phyloP scores from a whole-genome alignment of 2,329 filamentous ascomycete genomes.

The Capronia americana region DNA sequence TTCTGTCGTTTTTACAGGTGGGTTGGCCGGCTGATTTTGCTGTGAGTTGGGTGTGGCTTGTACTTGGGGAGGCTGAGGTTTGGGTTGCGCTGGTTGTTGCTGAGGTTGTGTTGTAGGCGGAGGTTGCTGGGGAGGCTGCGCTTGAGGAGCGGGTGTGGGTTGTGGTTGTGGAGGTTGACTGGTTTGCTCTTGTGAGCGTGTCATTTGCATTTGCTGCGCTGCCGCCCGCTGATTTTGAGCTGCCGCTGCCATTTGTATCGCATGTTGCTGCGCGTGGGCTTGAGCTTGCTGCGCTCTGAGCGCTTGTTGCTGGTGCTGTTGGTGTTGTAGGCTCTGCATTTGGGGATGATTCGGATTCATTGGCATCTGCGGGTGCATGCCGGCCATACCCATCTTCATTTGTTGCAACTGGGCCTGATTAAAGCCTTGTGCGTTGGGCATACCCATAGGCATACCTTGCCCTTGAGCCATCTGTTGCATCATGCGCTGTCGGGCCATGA shows the following conservation, averaged over 20 bases:
- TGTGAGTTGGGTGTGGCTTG: constrained; percentile 45
- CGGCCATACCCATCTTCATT: constrained; percentile 37
- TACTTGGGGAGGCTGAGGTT: constrained; percentile 45
- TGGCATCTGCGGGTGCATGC: constrained; percentile 37
- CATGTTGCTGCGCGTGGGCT: constrained; percentile 41
- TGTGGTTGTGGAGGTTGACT: constrained; percentile 55
- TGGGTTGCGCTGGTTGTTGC: constrained; percentile 47
- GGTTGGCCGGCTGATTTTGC: constrained; percentile 40
- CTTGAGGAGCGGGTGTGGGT: constrained; percentile 48
- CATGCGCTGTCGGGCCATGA: constrained; percentile 45
- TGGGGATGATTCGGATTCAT: constrained; percentile 51
- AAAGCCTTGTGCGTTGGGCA: constrained; percentile 32
- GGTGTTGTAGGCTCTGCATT: constrained; percentile 51
- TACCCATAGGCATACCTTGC: constrained; percentile 37
- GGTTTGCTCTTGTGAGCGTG: constrained; percentile 50
- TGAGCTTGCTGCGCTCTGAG: constrained; percentile 45
- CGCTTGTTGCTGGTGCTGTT: constrained; percentile 50
- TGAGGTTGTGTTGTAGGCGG: constrained; percentile 44
- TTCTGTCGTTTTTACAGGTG: constrained; percentile 42
- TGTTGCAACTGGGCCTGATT: constrained; percentile 52
- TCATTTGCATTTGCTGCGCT: constrained; percentile 51
- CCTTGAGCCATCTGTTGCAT: constrained; percentile 35
- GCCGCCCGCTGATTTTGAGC: constrained; percentile 50
- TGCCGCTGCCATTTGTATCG: constrained; percentile 33
- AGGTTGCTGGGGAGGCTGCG: constrained; percentile 48